Percentiles rank a stretch among this genome's conserved stretches.
phyloP scores from a whole-genome alignment of 495 filamentous ascomycete genomes.

The Aspergillus mulundensis region DNA sequence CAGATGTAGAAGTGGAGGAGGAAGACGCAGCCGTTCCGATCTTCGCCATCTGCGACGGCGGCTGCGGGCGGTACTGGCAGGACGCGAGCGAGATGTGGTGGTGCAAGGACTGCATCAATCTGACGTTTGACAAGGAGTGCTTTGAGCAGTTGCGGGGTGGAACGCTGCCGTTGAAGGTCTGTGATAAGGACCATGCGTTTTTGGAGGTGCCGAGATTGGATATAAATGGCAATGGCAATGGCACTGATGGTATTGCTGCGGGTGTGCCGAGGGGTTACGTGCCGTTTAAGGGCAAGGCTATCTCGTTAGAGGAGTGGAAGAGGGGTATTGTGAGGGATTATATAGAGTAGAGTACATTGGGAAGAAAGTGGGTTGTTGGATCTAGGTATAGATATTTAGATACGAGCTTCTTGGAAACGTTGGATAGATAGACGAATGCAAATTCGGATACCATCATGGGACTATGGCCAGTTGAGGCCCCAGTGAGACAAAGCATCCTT shows the following conservation, averaged over 20 bases:
- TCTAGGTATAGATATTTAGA: too few species aligned
- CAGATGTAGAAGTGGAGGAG: neutral
- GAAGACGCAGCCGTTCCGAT: neutral
- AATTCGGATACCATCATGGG: too few species aligned
- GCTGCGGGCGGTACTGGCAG: slow-evolving; percentile 21
- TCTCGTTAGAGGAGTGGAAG: slow-evolving; percentile 37
- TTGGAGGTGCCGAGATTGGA: slow-evolving; percentile 35
- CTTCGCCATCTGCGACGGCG: slow-evolving; percentile 22
- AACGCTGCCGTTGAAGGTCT: slow-evolving; percentile 25
- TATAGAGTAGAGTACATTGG: slow-evolving; percentile 8
- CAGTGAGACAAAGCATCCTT: too few species aligned
- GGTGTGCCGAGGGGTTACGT: slow-evolving; percentile 18
- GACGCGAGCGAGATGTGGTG: slow-evolving; percentile 27
- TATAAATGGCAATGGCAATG: neutral
- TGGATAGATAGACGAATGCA: too few species aligned
- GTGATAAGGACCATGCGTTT: slow-evolving; percentile 35
- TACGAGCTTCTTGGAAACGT: too few species aligned
- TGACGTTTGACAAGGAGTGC: slow-evolving; percentile 29
- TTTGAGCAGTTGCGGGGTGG: slow-evolving; percentile 24
- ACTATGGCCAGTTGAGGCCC: too few species aligned
- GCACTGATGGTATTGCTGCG: neutral
- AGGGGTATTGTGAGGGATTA: slow-evolving; percentile 25
- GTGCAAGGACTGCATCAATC: slow-evolving; percentile 36
- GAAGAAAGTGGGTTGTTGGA: too few species aligned
- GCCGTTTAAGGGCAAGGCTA: slow-evolving; percentile 25